Evolutionary conservation across 2,329 filamentous ascomycete genomes (phyloP).

Genomic region (Aspergillus piperis): DNA sequence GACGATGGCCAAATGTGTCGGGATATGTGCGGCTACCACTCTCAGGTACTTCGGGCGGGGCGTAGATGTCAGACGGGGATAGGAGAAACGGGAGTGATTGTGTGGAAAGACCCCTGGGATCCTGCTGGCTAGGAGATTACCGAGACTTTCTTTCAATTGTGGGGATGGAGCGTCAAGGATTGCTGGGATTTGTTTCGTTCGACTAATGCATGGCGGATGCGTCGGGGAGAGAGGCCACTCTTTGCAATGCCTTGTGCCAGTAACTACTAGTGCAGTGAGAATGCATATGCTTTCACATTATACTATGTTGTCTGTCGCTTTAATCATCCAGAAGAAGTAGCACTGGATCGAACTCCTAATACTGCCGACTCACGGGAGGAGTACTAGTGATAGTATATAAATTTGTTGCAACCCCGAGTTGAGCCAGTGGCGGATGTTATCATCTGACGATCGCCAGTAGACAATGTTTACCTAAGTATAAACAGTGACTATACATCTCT

Average conservation of each 20-base stretch:
- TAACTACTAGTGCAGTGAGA: no score
- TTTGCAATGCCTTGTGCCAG: neutral
- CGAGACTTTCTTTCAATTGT: slow-evolving; percentile 28
- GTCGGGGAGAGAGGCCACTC: slow-evolving; percentile 22
- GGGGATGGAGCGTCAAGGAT: slow-evolving; percentile 26
- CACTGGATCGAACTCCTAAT: no score
- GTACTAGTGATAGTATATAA: no score
- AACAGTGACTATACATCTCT: no score
- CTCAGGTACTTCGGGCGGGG: slow-evolving; percentile 9
- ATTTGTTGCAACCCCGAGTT: no score
- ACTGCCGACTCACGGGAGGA: no score
- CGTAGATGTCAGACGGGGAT: slow-evolving; percentile 14
- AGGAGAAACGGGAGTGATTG: slow-evolving; percentile 22
- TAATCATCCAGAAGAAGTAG: no score
- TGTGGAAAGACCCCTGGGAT: slow-evolving; percentile 36
- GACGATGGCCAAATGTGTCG: slow-evolving; percentile 27
- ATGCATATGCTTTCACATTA: no score
- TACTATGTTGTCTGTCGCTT: no score
- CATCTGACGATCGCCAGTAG: no score
- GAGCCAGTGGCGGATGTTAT: no score
- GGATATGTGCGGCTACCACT: slow-evolving; percentile 7
- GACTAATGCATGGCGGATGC: slow-evolving; percentile 28
- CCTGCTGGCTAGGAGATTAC: slow-evolving; percentile 32
- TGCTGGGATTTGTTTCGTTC: slow-evolving; percentile 29
- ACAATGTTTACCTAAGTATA: no score